Evolutionary conservation across 2,329 filamentous ascomycete genomes (phyloP).

Genomic region (Cercospora sojina): DNA sequence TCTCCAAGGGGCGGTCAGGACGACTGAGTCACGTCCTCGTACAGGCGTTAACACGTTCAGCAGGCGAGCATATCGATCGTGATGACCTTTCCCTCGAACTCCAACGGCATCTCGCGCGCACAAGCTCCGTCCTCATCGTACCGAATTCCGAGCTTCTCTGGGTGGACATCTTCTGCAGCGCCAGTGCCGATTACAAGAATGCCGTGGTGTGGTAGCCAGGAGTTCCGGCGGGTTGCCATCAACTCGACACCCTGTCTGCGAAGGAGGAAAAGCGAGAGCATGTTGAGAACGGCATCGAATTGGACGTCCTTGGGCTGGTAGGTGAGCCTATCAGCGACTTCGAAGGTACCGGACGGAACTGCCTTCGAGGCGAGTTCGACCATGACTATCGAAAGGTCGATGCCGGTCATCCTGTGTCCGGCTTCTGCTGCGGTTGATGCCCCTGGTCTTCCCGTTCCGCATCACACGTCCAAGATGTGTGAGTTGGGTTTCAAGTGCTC

Average conservation of each 20-base stretch:
- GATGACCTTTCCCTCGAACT: neutral
- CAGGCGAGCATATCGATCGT: no score
- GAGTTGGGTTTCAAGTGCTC: neutral
- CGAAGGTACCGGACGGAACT: neutral
- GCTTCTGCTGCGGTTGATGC: neutral
- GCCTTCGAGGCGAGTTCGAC: neutral
- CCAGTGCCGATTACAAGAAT: neutral
- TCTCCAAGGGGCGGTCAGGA: no score
- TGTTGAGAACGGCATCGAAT: neutral
- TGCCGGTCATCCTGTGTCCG: neutral
- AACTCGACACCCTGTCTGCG: neutral
- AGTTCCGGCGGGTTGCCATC: neutral
- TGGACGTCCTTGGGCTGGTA: neutral
- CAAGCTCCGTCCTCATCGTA: neutral
- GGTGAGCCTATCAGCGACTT: neutral
- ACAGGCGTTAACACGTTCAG: no score
- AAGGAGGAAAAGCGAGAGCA: neutral
- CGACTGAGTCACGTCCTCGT: no score
- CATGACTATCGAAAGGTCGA: neutral
- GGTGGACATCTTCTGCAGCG: neutral
- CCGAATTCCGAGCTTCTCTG: neutral
- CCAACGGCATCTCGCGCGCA: neutral
- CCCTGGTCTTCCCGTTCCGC: neutral
- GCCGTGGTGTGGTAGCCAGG: neutral
- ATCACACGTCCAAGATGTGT: neutral